Evolutionary conservation across 257 asterid species (phyloP), one percentile per base, ranked within the genome.

Genomic region (Nicotiana tomentosiformis): DNA sequence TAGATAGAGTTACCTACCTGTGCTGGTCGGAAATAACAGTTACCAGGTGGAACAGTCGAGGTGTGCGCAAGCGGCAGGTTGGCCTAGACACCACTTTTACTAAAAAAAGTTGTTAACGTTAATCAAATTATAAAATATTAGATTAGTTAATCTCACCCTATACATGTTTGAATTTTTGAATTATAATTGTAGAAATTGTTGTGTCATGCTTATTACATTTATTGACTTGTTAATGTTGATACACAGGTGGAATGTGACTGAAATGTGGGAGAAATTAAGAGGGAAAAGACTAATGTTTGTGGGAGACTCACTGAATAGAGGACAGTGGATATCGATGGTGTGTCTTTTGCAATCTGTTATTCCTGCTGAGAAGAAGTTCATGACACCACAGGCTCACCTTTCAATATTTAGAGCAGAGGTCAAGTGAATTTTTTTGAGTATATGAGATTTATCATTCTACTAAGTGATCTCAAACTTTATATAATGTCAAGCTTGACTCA

Each of bases 251-350:
- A 90, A 91, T 90, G 91, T 90, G 51, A 77, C 84, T 20, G 96
- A 92, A 85, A 90, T 96, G 97, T 92, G 95, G 99, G 97, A 94
- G 89, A 96, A 92, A 74, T 83, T 94, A 88, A 93, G 97, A 81
- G 99, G 98, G 55, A 96, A 96, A 87, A 90, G 97, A 78, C 84
- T 96, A 65, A 93, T 96, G 98, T 96, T 93, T 85, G 98, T 94
- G 1, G 99, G 99, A 68, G 99, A 96, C 86, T 96, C 99, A 3
- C 82, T 96, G 72, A 94, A 94, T 78, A 87, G 98, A 90, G 98
- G 98, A 68, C 98, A 96, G 79, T 96, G 99, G 99, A 92, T 96
- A 85, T 96, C 98, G 17, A 85, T 96, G 95, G 64, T 96, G 87
- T 96, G 99, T 84, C 84, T 96, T 88, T 72, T 94, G 89, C 92